These are phyloP conservation scores for Nectriaceae sp. DNA, from an alignment of 2,329 filamentous ascomycete species.

Conservation along the genomic window DNA sequence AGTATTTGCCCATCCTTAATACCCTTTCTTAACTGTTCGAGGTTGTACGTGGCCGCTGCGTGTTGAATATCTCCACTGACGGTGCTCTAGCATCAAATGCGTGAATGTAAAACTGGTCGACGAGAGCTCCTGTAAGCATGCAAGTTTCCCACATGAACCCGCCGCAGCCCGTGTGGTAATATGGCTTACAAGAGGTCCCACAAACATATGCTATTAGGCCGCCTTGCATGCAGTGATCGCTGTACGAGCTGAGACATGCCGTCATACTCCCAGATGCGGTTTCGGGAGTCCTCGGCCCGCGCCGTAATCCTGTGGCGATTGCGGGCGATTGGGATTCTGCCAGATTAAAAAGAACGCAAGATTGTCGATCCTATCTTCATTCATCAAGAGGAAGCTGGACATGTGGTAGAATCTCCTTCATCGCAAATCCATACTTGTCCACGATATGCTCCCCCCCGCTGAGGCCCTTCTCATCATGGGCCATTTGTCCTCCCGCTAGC, in stretches of 20 bases:
- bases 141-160: no score
- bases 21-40: slow-evolving; percentile 14
- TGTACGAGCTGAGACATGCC: slow-evolving; percentile 21
- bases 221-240: slow-evolving; percentile 2
- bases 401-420: slow-evolving; percentile 20
- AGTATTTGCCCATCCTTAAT: slow-evolving; percentile 26
- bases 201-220: slow-evolving; percentile 10
- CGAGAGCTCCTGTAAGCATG: no score
- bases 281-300: slow-evolving; percentile 3
- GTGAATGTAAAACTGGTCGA: no score
- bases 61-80: background rate
- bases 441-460: slow-evolving; percentile 27
- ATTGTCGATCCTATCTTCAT: background rate
- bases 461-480: slow-evolving; percentile 16
- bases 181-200: no score
- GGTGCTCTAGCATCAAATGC: background rate
- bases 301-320: background rate
- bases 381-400: slow-evolving; percentile 14
- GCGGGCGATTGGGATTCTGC: background rate
- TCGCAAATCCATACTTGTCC: slow-evolving; percentile 27
- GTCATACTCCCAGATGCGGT: slow-evolving; percentile 15
- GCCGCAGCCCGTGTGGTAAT: no score
- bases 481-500: slow-evolving; percentile 34
- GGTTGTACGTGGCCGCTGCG: slow-evolving; percentile 4
- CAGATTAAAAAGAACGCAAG: background rate